phyloP scores from a whole-genome alignment of 2,329 filamentous ascomycete genomes.

The Metarhizium robertsii region DNA sequence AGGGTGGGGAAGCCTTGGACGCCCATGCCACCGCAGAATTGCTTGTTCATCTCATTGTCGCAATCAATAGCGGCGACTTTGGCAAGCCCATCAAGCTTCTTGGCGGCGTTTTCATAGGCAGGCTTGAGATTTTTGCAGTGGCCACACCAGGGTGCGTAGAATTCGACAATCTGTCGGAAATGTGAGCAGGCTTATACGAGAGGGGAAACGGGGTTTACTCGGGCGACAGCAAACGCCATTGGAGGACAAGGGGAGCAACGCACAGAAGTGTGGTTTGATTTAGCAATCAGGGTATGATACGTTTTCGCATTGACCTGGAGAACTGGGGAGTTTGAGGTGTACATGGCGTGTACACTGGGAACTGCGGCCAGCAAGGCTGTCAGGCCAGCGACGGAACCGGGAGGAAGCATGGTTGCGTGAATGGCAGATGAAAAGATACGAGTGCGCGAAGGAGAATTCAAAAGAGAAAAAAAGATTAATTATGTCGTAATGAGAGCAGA shows the following conservation, averaged over 20 bases:
- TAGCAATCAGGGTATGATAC: conserved; percentile 74
- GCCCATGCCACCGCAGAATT: conserved; percentile 74
- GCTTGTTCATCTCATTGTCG: conserved; percentile 88
- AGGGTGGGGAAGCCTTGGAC: conserved; percentile 92
- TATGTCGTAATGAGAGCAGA: not conserved
- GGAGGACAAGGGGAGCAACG: conserved; percentile 19
- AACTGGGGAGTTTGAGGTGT: conserved; percentile 79
- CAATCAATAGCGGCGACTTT: conserved; percentile 94
- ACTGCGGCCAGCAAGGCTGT: conserved; percentile 54
- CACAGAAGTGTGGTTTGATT: conserved; percentile 89
- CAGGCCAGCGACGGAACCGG: conserved; percentile 35
- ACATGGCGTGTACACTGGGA: conserved; percentile 62
- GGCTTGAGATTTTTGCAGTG: conserved; percentile 96
- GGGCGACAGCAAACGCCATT: not conserved
- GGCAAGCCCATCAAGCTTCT: conserved; percentile 79
- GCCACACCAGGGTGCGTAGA: conserved; percentile 96
- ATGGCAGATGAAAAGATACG: not conserved
- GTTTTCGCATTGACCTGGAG: conserved; percentile 70
- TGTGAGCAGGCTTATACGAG: not conserved
- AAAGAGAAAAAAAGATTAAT: not conserved
- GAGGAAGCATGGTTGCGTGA: conserved; percentile 38
- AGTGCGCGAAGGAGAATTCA: not conserved
- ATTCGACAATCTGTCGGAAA: conserved; percentile 53
- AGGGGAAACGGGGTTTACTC: not conserved
- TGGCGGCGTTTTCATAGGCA: conserved; percentile 88